Evolutionary conservation across 331 rosid genomes (phyloP), one percentile per base, ranked within the genome.

Genomic region (Prunus yedoensis): DNA sequence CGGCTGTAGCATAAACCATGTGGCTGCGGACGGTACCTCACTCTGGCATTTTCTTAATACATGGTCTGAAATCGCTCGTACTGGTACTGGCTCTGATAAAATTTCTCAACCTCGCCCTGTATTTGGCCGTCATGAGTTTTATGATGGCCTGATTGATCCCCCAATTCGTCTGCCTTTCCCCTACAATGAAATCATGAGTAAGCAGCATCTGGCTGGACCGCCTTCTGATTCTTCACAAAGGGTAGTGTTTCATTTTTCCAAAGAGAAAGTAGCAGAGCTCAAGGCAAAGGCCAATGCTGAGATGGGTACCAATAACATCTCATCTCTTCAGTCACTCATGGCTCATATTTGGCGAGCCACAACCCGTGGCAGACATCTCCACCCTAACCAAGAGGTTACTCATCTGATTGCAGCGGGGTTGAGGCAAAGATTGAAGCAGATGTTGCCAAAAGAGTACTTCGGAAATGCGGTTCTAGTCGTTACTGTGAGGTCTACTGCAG

Each of bases 301-400:
- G 20, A 76, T 52, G 60, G 65, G 60, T 21, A 54, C 66, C 0
- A 30, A 17, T 18, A 68, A 11, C 16, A 74, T 70, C 18, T 77
- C 82, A 4, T 53, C 86, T 38, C 69, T 79, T 57, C 84, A 83
- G 60, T 65, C 83, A 25, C 58, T 79, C 53, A 4, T 79, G 51
- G 79, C 79, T 27, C 76, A 79, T 41, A 71, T 71, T 28, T 83
- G 87, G 87, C 15, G 52, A 18, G 61, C 81, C 14, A 35, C 68
- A 52, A 71, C 76, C 2, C 81, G 79, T 2, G 38, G 45, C 64
- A 30, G 56, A 18, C 14, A 47, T 9, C 51, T 75, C 5, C 54
- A 59, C 11, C 25, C 69, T 11, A 60, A 46, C 6, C 30, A 75
- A 32, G 64, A 70, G 10, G 51, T 20, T 6, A 15, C 4, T 9